Conservation (phyloP, 371 early-diverging fungal genomes). For the Haplosporangium sp. region DNA sequence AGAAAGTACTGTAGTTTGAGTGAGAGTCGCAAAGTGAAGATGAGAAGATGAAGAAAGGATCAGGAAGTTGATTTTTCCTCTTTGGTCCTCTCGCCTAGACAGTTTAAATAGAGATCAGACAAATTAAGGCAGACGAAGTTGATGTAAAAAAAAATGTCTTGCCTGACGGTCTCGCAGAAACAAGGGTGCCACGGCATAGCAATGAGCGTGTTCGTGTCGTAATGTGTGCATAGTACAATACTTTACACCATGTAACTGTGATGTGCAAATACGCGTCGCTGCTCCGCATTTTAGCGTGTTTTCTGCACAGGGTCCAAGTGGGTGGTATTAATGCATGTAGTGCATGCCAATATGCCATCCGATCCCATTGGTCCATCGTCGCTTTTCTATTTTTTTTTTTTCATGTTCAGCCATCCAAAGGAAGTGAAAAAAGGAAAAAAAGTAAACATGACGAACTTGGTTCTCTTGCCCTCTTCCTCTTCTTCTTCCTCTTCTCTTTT, state of each 20-base stretch:
- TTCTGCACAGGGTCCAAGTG: too few species aligned
- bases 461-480: not conserved
- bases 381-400: not conserved
- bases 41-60: too few species aligned
- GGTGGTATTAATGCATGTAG: too few species aligned
- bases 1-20: not conserved
- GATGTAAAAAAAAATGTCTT: constrained; percentile 10
- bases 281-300: too few species aligned
- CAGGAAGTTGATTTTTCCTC: too few species aligned
- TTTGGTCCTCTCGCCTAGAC: not conserved
- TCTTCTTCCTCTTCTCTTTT: not conserved
- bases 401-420: not conserved
- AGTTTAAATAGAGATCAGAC: not conserved
- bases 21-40: too few species aligned
- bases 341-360: not conserved
- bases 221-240: too few species aligned
- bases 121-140: too few species aligned
- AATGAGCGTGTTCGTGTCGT: not conserved
- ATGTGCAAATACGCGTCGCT: too few species aligned
- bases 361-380: not conserved
- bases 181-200: not conserved
- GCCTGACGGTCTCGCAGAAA: not conserved
- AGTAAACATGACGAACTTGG: too few species aligned
- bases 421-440: too few species aligned
- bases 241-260: too few species aligned